Base-by-base conservation (phyloP, 2,329 filamentous ascomycete genomes). In the Alternaria sp. region DNA sequence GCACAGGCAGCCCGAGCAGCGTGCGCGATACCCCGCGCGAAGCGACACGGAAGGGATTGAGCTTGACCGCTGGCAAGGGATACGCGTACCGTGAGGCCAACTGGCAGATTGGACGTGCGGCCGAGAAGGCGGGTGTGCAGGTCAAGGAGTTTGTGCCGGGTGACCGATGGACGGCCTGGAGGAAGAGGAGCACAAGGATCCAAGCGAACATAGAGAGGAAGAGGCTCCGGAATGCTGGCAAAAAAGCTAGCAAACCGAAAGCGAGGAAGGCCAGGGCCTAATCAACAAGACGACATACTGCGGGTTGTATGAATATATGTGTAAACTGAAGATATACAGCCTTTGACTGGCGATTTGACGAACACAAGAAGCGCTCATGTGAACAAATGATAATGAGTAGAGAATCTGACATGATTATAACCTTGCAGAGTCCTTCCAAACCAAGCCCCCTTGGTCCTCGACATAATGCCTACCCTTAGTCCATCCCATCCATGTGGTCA, bases 401-500 rank as follows among this genome's bases (percentile, higher is more conserved):
- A 25, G 19, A 10, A 21, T n/a, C 2, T 13, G 30, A 21, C 28
- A 17, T 23, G 6, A 36, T 46, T 67, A 77, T 50, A 77, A 57
- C 61, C 73, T 77, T 15, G 73, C 72, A 26, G 51, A 55, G 58
- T 86, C 80, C 63, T 88, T 87, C 26, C 85, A 85, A 2, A 71
- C 72, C 25, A 77, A 21, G 0, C 73, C 67, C 13, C 72, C 69
- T 17, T 66, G 67, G 44, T 76, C 71, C 2, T 92, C 82, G n/a
- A 88, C 85, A 76, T 90, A 97, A 30, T 97, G 88, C 62, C 81
- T 84, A 1, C 91, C 93, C 71, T 83, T 86, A 63, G 83, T 85
- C 93, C 93, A 96, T 0, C 93, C 92, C 69, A 91, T 83, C 95
- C 95, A 97, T 53, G 85, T 78, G 54, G 81, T 81, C 65, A 97